Evolutionary conservation across 495 filamentous ascomycete species (phyloP).

Genomic region (Bryoglossum gracile): DNA sequence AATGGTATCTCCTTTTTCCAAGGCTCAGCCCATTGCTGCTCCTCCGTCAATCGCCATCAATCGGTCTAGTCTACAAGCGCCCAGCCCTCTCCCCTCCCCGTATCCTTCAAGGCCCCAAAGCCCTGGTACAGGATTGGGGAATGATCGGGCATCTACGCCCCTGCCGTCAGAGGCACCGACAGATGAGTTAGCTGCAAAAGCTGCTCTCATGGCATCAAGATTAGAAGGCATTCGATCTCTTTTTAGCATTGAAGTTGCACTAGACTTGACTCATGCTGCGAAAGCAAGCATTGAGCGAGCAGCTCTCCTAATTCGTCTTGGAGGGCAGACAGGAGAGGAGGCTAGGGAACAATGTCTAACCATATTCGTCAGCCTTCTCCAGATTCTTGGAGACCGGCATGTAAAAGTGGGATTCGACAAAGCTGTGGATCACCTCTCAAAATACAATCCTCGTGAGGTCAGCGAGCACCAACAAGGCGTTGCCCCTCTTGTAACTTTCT

Average conservation of each 20-base stretch:
- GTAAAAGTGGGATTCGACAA: slow-evolving; percentile 86
- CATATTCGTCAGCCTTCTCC: slow-evolving; percentile 78
- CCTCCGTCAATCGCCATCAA: slow-evolving; percentile 23
- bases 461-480: slow-evolving; percentile 65
- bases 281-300: slow-evolving; percentile 84
- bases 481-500: slow-evolving; percentile 87
- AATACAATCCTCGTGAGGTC: slow-evolving; percentile 85
- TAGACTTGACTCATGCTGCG: slow-evolving; percentile 82
- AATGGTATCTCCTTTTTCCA: slow-evolving; percentile 34
- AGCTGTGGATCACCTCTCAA: slow-evolving; percentile 83
- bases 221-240: slow-evolving; percentile 89
- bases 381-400: slow-evolving; percentile 78
- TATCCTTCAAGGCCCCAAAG: slow-evolving; percentile 42
- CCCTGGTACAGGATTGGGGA: slow-evolving; percentile 11
- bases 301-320: slow-evolving; percentile 70
- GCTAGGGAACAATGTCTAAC: slow-evolving; percentile 85
- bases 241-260: slow-evolving; percentile 92
- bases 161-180: slow-evolving; percentile 54
- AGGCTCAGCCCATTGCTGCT: slow-evolving; percentile 22
- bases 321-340: slow-evolving; percentile 70
- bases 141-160: slow-evolving; percentile 16
- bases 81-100: slow-evolving; percentile 24
- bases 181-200: slow-evolving; percentile 89
- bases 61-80: slow-evolving; percentile 30
- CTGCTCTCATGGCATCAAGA: slow-evolving; percentile 89